These are phyloP conservation scores for Sporothrix sp. DNA, from an alignment of 2,329 filamentous ascomycete species.

Conservation along the genomic window DNA sequence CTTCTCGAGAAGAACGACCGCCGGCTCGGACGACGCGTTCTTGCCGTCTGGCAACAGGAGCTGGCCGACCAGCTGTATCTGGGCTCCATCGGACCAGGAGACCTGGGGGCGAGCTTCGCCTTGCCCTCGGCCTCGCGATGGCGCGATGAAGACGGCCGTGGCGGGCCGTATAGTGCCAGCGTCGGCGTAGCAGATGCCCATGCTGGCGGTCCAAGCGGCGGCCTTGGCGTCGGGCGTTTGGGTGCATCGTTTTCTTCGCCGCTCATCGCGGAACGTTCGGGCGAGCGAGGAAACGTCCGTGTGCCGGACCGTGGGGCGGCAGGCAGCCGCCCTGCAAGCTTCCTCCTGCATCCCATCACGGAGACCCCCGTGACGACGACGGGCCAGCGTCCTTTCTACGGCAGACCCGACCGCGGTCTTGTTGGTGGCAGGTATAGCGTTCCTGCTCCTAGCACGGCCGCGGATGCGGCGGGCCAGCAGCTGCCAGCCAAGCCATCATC, in stretches of 20 bases:
- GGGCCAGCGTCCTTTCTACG: neutral
- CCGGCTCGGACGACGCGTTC: conserved; percentile 13
- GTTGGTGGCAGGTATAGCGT: conserved; percentile 10
- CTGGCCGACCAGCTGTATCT: neutral
- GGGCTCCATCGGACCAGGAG: neutral
- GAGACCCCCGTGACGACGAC: conserved; percentile 3
- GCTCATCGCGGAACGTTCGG: neutral
- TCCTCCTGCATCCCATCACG: conserved; percentile 8
- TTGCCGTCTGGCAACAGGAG: conserved; percentile 16
- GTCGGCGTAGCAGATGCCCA: neutral
- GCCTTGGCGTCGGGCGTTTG: neutral
- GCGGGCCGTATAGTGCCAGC: neutral
- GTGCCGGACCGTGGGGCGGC: neutral
- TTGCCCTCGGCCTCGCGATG: neutral
- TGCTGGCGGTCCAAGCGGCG: neutral
- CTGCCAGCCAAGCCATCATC: neutral
- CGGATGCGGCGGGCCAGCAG: neutral
- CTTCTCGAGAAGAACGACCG: conserved; percentile 19
- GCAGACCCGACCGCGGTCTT: neutral
- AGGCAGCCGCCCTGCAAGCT: neutral
- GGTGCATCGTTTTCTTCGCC: conserved; percentile 4
- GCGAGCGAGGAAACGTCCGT: neutral
- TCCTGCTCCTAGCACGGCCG: neutral
- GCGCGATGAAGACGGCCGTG: neutral
- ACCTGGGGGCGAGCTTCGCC: conserved; percentile 2